A percentile compares a stretch with the other conserved stretches of the same genome.
phyloP scores from a whole-genome alignment of 2,329 filamentous ascomycete species.

The Colletotrichum sublineola region DNA sequence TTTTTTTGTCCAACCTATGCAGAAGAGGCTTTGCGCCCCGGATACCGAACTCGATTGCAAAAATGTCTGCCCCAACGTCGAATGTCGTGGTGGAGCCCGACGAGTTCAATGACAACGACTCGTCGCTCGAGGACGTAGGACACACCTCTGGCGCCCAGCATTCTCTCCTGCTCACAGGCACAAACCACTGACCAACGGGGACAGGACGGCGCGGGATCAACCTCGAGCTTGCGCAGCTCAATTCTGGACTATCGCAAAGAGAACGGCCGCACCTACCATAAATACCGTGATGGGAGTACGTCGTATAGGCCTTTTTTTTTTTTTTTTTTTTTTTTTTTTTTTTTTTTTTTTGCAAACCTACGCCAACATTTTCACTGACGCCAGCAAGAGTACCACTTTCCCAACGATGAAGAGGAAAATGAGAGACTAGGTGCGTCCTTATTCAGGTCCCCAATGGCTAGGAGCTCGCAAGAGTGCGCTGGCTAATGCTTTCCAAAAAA shows the following conservation, averaged over 20 bases:
- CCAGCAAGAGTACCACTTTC: constrained; percentile 40
- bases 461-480: no score
- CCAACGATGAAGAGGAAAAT: constrained; percentile 42
- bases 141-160: neutral
- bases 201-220: constrained; percentile 43
- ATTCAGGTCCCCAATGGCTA: no score
- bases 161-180: neutral
- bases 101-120: constrained; percentile 38
- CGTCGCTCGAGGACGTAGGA: constrained; percentile 30
- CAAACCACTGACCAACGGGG: neutral
- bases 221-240: constrained; percentile 52
- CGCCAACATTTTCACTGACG: neutral
- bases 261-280: constrained; percentile 42
- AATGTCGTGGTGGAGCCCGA: constrained; percentile 37
- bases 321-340: no score
- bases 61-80: neutral
- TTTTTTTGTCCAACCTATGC: neutral
- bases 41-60: neutral
- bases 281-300: constrained; percentile 45
- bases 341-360: neutral
- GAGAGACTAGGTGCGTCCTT: constrained; percentile 35
- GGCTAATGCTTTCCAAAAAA: constrained; percentile 6
- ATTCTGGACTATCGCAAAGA: constrained; percentile 44
- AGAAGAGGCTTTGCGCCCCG: neutral
- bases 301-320: neutral